Base-by-base conservation (phyloP, 441 rosid genomes). In the Populus trichocarpa region DNA sequence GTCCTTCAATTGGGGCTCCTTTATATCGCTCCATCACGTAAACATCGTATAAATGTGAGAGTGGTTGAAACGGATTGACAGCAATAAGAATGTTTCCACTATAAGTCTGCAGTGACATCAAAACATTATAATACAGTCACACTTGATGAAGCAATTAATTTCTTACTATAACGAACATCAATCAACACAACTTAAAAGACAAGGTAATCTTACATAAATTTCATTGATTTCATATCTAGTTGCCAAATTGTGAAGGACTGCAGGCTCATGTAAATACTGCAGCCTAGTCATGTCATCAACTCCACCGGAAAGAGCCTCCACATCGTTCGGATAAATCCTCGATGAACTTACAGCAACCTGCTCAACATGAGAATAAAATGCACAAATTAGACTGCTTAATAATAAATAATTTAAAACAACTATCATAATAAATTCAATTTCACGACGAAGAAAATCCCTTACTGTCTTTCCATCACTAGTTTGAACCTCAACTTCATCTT, bases 211-310 rank as follows among this genome's bases (percentile, higher is more conserved):
- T 89, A 93, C 98, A 85, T 95, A 95, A 80, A 95, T 92, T 84
- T 89, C 92, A 79, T 89, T 82, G 22, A 83, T 78, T 74, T 81
- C 85, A 75, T 85, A 93, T 88, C 99, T 86, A 35, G 81, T 83
- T 0, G 88, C 88, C 86, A 95, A 85, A 82, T 93, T 95, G 71
- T 88, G 87, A 71, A 95, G 83, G 81, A 95, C 94, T 23, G 89
- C 94, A 28, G 99, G 97, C 87, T 95, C 98, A 71, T 95, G 92
- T 73, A 95, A 84, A 80, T 93, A 95, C 7, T 91, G 86, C 69
- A 95, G 81, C 80, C 84, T 86, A 40, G 97, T 93, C 99, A 95
- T 95, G 89, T 95, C 98, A 85, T 95, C 98, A 70, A 93, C 87
- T 79, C 99, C 98, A 64, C 84, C 94, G 35, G 78, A 82, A 26